A percentile compares a stretch with the other conserved stretches of the same genome.
Evolutionary conservation across 495 filamentous ascomycete species (phyloP).

Genomic region (Astrothelium macrocarpum): DNA sequence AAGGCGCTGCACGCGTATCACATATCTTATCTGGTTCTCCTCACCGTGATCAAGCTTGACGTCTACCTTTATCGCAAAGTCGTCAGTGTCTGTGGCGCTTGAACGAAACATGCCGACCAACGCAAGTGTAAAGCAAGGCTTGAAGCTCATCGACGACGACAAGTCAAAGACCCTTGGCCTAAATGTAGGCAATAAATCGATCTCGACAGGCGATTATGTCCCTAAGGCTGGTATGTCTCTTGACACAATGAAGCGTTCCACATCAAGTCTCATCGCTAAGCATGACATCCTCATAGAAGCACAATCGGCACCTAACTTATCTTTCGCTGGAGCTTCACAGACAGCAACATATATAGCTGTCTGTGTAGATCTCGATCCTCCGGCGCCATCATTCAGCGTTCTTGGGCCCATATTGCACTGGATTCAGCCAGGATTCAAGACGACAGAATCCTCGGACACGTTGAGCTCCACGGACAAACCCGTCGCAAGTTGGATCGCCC

Average conservation of each 20-base stretch:
- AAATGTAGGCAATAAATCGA: background rate
- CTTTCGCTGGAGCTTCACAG: background rate
- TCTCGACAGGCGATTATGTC: slow-evolving; percentile 5
- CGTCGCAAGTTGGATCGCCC: slow-evolving; percentile 41
- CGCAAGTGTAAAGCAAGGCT: background rate
- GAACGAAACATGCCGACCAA: background rate
- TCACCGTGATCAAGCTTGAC: no score
- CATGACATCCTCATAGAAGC: slow-evolving; percentile 4
- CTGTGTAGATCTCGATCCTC: slow-evolving; percentile 11
- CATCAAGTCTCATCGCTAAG: background rate
- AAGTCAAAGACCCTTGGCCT: background rate
- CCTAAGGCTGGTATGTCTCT: slow-evolving; percentile 10
- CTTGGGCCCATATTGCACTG: slow-evolving; percentile 40
- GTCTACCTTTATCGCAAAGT: no score
- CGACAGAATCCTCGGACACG: slow-evolving; percentile 10
- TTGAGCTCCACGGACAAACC: slow-evolving; percentile 25
- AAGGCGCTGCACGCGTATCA: no score
- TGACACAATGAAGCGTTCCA: background rate
- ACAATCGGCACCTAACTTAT: slow-evolving; percentile 5
- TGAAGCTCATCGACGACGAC: background rate
- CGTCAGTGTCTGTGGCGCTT: background rate
- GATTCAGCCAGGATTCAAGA: slow-evolving; percentile 40
- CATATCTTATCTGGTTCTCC: no score
- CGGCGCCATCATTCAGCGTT: background rate
- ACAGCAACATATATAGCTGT: slow-evolving; percentile 6